Conservation (phyloP, 768 basidiomycete genomes). For the Aureoboletus auriporus region DNA sequence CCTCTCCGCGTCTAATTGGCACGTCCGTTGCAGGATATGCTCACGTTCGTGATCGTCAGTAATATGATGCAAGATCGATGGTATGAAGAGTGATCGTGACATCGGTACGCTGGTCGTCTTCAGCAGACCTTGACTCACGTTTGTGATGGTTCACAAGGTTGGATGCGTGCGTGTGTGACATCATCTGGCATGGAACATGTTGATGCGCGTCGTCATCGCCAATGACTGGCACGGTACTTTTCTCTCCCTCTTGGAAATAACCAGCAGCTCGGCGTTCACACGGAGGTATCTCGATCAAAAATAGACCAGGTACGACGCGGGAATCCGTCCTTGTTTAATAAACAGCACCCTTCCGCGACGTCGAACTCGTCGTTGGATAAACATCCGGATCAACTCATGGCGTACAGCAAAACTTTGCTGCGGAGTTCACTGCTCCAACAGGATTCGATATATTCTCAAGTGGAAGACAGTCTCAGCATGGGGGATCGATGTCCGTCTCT, state of each 20-base stretch:
- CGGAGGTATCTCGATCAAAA: constrained; percentile 80
- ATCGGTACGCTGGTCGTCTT: constrained; percentile 46
- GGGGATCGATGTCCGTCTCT: too few species aligned
- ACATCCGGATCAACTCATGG: too few species aligned
- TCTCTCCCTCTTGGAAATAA: constrained; percentile 33
- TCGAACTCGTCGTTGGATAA: constrained; percentile 62
- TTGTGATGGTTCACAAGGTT: constrained; percentile 32
- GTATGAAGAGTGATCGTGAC: constrained; percentile 82
- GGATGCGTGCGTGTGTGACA: constrained; percentile 54
- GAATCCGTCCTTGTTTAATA: too few species aligned
- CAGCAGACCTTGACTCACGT: too few species aligned
- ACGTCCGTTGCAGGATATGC: constrained; percentile 46
- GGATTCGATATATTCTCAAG: too few species aligned
- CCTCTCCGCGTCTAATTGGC: neutral
- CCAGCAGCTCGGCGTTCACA: constrained; percentile 54
- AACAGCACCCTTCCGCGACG: constrained; percentile 52
- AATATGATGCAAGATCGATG: constrained; percentile 21
- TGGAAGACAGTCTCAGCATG: too few species aligned
- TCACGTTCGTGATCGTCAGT: constrained; percentile 24
- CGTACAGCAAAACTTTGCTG: too few species aligned
- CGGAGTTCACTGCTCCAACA: too few species aligned
- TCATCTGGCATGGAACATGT: neutral
- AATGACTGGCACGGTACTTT: constrained; percentile 44
- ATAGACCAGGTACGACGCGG: constrained; percentile 40
- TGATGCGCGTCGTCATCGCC: neutral